These are phyloP conservation scores for Cercospora sojina DNA, from an alignment of 2,329 filamentous ascomycete species.

Conservation along the genomic window DNA sequence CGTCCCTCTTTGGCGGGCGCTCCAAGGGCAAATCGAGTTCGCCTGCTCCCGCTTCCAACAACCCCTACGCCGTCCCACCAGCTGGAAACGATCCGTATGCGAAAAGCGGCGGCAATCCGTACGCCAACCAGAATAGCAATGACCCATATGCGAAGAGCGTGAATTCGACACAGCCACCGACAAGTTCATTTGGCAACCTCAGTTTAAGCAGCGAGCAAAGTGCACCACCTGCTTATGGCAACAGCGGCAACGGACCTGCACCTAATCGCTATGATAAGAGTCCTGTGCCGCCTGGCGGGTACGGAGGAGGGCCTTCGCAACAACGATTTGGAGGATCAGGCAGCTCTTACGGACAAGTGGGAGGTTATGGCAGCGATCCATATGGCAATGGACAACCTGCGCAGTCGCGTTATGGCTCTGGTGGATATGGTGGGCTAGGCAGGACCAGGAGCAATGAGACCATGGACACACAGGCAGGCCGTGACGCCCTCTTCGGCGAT, in stretches of 20 bases:
- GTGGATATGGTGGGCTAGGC: constrained; percentile 59
- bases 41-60: constrained; percentile 46
- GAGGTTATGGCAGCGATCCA: constrained; percentile 53
- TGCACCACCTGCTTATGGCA: constrained; percentile 39
- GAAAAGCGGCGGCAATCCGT: constrained; percentile 36
- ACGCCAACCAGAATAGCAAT: constrained; percentile 29
- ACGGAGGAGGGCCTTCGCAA: constrained; percentile 39
- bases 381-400: constrained; percentile 45
- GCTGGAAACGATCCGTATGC: constrained; percentile 30
- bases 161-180: constrained; percentile 31
- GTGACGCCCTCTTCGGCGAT: constrained; percentile 65
- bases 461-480: constrained; percentile 53
- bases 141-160: constrained; percentile 36
- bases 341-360: constrained; percentile 43
- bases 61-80: constrained; percentile 57
- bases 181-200: constrained; percentile 35
- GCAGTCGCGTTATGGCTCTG: constrained; percentile 44
- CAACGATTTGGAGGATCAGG: constrained; percentile 30
- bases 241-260: constrained; percentile 34
- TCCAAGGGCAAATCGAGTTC: constrained; percentile 55
- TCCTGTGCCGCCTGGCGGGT: constrained; percentile 47
- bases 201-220: constrained; percentile 29
- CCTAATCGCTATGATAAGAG: constrained; percentile 45
- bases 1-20: constrained; percentile 59
- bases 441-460: constrained; percentile 51